A percentile compares a stretch with the other conserved stretches of the same genome.
Evolutionary conservation across 2,329 filamentous ascomycete genomes (phyloP).

Genomic region (Fusarium anthophilum): DNA sequence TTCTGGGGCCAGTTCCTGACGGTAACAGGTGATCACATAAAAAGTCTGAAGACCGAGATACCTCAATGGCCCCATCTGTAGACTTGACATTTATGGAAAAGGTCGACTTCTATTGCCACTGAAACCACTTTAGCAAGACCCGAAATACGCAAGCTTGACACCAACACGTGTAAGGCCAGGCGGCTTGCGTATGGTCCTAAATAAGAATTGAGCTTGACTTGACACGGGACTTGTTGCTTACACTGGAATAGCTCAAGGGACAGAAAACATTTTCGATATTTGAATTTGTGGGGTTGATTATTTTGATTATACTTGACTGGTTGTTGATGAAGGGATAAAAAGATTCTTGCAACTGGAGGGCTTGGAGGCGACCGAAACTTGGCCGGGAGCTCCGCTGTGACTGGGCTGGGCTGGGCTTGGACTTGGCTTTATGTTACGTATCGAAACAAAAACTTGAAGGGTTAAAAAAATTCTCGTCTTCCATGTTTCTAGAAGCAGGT

Average conservation of each 20-base stretch:
- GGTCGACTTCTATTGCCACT: conserved; percentile 21
- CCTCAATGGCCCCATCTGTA: conserved; percentile 2
- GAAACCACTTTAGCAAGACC: neutral
- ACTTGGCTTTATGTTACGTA: neutral
- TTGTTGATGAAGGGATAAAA: neutral
- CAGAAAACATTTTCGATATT: neutral
- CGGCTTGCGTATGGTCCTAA: neutral
- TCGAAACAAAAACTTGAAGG: neutral
- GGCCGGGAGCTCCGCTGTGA: conserved; percentile 23
- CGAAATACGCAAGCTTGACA: neutral
- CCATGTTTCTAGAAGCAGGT: conserved; percentile 10
- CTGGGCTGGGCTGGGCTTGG: conserved; percentile 1
- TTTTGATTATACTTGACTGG: conserved; percentile 4
- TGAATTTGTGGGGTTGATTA: neutral
- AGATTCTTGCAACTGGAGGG: neutral
- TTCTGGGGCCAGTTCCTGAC: conserved; percentile 23
- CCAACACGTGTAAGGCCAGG: conserved; percentile 5
- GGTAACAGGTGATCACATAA: conserved; percentile 5
- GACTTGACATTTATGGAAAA: conserved; percentile 10
- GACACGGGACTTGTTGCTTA: neutral
- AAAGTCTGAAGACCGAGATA: conserved; percentile 6
- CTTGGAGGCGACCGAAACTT: conserved; percentile 31
- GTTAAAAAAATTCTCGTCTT: conserved; percentile 15
- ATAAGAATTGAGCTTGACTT: neutral
- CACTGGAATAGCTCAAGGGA: neutral